Conservation (phyloP, 768 basidiomycete genomes). For the Dacryopinax spathularia region DNA sequence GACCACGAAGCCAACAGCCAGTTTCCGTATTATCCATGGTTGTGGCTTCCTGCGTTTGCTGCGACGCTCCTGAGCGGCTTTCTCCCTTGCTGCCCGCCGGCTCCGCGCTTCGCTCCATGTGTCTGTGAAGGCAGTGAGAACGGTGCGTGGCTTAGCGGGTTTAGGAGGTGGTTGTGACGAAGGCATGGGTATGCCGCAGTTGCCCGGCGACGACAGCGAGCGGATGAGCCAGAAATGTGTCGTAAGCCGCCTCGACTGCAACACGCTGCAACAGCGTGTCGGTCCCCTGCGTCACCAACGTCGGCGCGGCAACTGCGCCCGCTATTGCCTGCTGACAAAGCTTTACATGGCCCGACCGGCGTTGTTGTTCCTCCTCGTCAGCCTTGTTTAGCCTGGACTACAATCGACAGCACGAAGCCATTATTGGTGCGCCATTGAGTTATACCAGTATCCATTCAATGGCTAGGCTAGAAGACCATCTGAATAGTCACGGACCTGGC, state of each 20-base stretch:
- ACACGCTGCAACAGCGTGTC: too few relatives aligned
- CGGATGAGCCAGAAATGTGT: neutral
- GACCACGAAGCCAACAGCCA: conserved; percentile 44
- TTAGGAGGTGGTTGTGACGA: neutral
- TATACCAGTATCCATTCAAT: too few relatives aligned
- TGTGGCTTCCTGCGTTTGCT: conserved; percentile 18
- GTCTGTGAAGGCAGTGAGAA: neutral
- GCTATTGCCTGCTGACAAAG: too few relatives aligned
- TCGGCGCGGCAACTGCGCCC: neutral
- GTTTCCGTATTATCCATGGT: conserved; percentile 62
- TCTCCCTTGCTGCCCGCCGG: neutral
- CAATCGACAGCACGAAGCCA: too few relatives aligned
- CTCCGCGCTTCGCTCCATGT: neutral
- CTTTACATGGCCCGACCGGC: too few relatives aligned
- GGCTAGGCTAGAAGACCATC: too few relatives aligned
- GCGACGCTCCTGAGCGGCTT: neutral
- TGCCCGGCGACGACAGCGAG: neutral
- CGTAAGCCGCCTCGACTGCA: neutral
- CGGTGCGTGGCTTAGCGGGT: neutral
- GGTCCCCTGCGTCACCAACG: neutral
- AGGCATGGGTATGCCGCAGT: neutral
- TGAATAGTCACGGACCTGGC: too few relatives aligned
- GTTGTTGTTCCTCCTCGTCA: too few relatives aligned
- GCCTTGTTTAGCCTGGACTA: too few relatives aligned
- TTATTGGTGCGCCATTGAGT: too few relatives aligned